Base-by-base conservation (phyloP, 805 yeast genomes). In the Babjeviella inositovora region DNA sequence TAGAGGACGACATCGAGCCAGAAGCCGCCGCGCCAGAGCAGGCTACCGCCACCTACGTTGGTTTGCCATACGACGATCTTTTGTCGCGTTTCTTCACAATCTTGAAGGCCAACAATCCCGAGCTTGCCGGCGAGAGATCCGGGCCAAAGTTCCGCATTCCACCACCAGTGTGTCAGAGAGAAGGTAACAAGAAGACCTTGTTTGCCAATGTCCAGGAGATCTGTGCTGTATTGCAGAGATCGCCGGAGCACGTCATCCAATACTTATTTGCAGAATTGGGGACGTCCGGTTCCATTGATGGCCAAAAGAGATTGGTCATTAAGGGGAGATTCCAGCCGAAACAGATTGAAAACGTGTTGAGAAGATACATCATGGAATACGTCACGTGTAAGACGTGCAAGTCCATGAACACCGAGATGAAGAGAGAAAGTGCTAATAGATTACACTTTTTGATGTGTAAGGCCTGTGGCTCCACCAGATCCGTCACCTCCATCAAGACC, bases 311-410 rank as follows among this genome's bases (percentile, higher is more conserved):
- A 55, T 70, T 90, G 50, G 84, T 90, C 33, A 87, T 90, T 51
- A 90, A 82, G 63, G 99, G 99, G 62, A 80, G 93, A 53, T 90
- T 84, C 65, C 93, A 79, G 59, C 94, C 93, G 39, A 90, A 87
- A 57, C 95, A 85, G 54, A 74, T 90, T 66, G 98, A 90, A 57
- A 76, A 84, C 34, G 93, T 90, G 32, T 65, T 90, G 55, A 76
- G 97, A 64, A 70, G 96, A 55, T 90, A 90, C 53, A 90, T 92
- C 48, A 61, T 81, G 48, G 99, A 90, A 53, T 90, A 90, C 47
- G 99, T 90, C 35, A 82, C 96, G 25, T 90, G 99, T 70, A 82
- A 90, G 66, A 90, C 98, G 21, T 90, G 99, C 64, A 90, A 87
- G 63, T 80, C 94, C 29, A 85, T 84, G 69, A 90, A 90, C 57